Evolutionary conservation across 345 rosid genomes (phyloP).

Genomic region (Salix suchowensis): DNA sequence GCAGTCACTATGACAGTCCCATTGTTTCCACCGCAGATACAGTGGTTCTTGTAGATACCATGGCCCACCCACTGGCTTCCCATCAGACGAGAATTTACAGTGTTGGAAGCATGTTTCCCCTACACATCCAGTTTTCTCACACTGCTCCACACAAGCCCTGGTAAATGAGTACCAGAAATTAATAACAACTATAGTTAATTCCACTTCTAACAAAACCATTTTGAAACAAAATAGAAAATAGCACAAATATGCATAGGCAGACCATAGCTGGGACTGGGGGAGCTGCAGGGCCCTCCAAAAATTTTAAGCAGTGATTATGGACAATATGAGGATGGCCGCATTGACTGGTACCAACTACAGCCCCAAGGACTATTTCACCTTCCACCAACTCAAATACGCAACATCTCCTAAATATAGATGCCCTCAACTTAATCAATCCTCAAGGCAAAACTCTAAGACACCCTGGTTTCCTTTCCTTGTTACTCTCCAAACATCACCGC

Average conservation of each 20-base stretch:
- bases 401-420: background rate
- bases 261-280: background rate
- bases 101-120: slow-evolving; percentile 74
- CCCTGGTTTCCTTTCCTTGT: background rate
- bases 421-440: background rate
- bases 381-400: background rate
- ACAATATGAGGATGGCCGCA: background rate
- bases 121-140: slow-evolving; percentile 80
- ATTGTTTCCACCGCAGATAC: slow-evolving; percentile 77
- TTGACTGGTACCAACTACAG: background rate
- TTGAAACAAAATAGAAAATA: background rate
- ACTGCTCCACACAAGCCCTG: slow-evolving; percentile 70
- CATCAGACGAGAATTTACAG: slow-evolving; percentile 85
- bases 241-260: background rate
- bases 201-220: background rate
- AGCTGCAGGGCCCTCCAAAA: background rate
- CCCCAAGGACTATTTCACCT: background rate
- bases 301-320: background rate
- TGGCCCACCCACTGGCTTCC: slow-evolving; percentile 67
- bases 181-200: background rate
- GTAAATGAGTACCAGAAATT: background rate
- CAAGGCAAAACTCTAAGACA: background rate
- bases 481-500: background rate
- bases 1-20: slow-evolving; percentile 78
- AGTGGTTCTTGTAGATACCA: slow-evolving; percentile 93